Evolutionary conservation across 2,329 filamentous ascomycete species (phyloP).

Genomic region (Calonectria pseudoreteaudii): DNA sequence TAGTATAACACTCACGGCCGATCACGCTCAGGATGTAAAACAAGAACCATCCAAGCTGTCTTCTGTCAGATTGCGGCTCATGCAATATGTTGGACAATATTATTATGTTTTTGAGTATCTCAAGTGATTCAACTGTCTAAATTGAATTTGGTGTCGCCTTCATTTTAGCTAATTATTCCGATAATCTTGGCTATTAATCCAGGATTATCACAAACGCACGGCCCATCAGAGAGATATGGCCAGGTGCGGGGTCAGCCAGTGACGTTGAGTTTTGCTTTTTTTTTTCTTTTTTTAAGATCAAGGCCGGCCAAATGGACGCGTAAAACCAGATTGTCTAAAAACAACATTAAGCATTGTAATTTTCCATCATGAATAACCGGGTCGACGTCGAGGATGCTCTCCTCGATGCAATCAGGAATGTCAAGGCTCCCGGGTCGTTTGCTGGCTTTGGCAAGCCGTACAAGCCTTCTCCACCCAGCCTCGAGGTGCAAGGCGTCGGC

Average conservation of each 20-base stretch:
- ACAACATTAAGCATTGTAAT: not conserved
- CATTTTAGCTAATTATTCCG: too few relatives aligned
- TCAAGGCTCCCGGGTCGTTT: not conserved
- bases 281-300: too few relatives aligned
- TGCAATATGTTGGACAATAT: too few relatives aligned
- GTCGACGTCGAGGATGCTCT: not conserved
- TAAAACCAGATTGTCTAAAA: not conserved
- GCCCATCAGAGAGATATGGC: not conserved
- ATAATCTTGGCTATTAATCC: too few relatives aligned
- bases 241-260: not conserved
- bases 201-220: not conserved
- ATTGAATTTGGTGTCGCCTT: too few relatives aligned
- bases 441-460: not conserved
- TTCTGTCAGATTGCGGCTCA: too few relatives aligned
- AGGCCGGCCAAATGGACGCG: too few relatives aligned
- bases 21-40: too few relatives aligned
- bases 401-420: not conserved
- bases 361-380: not conserved
- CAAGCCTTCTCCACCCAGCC: not conserved
- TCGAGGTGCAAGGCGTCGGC: not conserved
- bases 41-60: too few relatives aligned
- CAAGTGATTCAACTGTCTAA: too few relatives aligned
- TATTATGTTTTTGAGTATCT: too few relatives aligned
- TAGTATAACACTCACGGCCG: too few relatives aligned
- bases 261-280: not conserved